These are phyloP conservation scores for Xylariaceae sp. DNA, from an alignment of 2,329 filamentous ascomycete genomes.

Conservation along the genomic window DNA sequence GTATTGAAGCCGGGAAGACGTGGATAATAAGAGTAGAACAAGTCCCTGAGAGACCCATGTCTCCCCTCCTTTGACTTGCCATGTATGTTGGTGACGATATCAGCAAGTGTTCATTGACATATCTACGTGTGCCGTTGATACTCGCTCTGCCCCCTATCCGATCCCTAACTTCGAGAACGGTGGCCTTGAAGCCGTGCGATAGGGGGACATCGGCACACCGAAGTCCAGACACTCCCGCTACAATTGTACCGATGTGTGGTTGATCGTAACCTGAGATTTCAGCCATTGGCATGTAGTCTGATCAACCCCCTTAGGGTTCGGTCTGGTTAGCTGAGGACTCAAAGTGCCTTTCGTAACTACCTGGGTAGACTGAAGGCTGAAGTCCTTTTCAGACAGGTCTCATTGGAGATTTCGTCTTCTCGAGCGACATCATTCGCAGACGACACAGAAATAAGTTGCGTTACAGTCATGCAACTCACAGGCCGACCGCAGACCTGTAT, in stretches of 20 bases:
- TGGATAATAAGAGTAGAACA: slow-evolving; percentile 1
- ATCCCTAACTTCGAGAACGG: slow-evolving; percentile 54
- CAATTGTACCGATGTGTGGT: slow-evolving; percentile 45
- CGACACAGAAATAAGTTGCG: too few relatives aligned
- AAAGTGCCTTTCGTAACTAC: too few relatives aligned
- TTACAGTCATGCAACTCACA: too few relatives aligned
- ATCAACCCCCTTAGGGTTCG: background rate
- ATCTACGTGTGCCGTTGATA: background rate
- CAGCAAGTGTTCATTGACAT: slow-evolving; percentile 5
- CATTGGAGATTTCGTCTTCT: too few relatives aligned
- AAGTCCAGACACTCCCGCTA: slow-evolving; percentile 54
- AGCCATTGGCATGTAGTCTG: too few relatives aligned
- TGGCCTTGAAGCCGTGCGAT: slow-evolving; percentile 49
- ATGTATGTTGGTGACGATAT: slow-evolving; percentile 18
- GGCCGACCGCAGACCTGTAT: too few relatives aligned
- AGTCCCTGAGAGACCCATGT: background rate
- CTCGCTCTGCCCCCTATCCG: slow-evolving; percentile 51
- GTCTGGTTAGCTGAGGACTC: too few relatives aligned
- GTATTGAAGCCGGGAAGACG: slow-evolving; percentile 51
- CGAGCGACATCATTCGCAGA: too few relatives aligned
- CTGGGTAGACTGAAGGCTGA: too few relatives aligned
- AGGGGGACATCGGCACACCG: slow-evolving; percentile 53
- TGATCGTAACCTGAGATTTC: background rate
- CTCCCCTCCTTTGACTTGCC: slow-evolving; percentile 6
- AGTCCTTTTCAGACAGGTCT: too few relatives aligned